These are phyloP conservation scores for Tulasnella sp. DNA, from an alignment of 768 basidiomycete genomes.

Conservation along the genomic window DNA sequence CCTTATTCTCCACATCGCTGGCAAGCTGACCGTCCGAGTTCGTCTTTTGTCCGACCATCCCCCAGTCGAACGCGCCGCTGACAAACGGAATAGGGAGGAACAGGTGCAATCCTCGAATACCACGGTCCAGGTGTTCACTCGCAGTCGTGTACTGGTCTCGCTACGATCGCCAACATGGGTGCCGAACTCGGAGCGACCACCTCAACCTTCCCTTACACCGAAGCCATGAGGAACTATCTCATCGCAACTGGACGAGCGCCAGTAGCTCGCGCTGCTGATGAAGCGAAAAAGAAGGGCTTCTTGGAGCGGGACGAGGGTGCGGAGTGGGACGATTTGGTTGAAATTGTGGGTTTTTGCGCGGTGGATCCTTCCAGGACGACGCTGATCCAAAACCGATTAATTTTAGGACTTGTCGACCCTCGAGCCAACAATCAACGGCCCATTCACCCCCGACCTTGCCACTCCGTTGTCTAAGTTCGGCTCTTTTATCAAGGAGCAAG, in stretches of 20 bases:
- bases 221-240: conserved; percentile 84
- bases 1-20: conserved; percentile 89
- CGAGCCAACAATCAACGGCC: conserved; percentile 92
- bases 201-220: conserved; percentile 93
- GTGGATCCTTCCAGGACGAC: conserved; percentile 1
- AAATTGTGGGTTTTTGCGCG: conserved; percentile 69
- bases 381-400: neutral
- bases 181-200: conserved; percentile 99
- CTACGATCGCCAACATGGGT: conserved; percentile 98
- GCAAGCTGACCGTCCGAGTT: conserved; percentile 88
- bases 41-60: conserved; percentile 34
- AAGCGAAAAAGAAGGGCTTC: conserved; percentile 73
- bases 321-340: conserved; percentile 92
- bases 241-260: conserved; percentile 82
- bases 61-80: neutral
- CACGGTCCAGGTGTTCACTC: conserved; percentile 86
- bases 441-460: conserved; percentile 94
- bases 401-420: conserved; percentile 76
- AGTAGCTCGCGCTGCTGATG: conserved; percentile 82
- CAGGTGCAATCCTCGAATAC: conserved; percentile 93
- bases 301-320: conserved; percentile 78
- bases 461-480: conserved; percentile 91
- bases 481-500: conserved; percentile 70
- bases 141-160: conserved; percentile 92
- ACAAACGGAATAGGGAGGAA: conserved; percentile 66